phyloP scores from a whole-genome alignment of 2,329 filamentous ascomycete genomes.

The Bretziella fagacearum region DNA sequence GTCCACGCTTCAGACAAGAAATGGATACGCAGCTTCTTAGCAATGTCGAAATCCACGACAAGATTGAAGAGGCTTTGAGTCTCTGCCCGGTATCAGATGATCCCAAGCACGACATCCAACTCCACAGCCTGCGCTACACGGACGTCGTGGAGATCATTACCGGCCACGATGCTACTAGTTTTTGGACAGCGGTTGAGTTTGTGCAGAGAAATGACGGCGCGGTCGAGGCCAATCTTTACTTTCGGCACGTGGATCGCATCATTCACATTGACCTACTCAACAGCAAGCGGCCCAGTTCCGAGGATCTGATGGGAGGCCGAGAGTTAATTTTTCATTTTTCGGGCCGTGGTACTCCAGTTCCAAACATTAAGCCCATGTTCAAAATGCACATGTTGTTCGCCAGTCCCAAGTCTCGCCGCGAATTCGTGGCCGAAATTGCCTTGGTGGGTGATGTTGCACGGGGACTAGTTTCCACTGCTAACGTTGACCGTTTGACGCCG shows the following conservation, averaged over 20 bases:
- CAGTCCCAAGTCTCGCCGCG: background rate
- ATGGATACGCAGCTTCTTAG: background rate
- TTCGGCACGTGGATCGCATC: conserved; percentile 7
- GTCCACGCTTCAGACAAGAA: background rate
- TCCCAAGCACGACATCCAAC: conserved; percentile 1
- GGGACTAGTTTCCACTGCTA: background rate
- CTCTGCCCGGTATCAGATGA: conserved; percentile 8
- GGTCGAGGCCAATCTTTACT: conserved; percentile 1
- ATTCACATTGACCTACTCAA: conserved; percentile 8
- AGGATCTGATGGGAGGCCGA: background rate
- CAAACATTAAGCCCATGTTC: background rate
- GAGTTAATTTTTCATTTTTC: conserved; percentile 5
- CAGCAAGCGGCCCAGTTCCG: background rate
- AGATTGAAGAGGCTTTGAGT: background rate
- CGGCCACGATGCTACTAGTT: conserved; percentile 1
- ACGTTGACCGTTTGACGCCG: background rate
- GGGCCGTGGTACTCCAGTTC: background rate
- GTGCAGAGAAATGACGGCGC: conserved; percentile 5
- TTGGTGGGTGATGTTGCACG: background rate
- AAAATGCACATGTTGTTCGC: background rate
- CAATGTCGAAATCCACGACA: background rate
- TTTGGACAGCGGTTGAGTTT: conserved; percentile 7
- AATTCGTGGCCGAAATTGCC: background rate
- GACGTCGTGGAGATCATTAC: background rate
- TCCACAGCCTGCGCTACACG: conserved; percentile 9